Conservation (phyloP, 2,329 filamentous ascomycete genomes). For the Hypoxylon rubiginosum region DNA sequence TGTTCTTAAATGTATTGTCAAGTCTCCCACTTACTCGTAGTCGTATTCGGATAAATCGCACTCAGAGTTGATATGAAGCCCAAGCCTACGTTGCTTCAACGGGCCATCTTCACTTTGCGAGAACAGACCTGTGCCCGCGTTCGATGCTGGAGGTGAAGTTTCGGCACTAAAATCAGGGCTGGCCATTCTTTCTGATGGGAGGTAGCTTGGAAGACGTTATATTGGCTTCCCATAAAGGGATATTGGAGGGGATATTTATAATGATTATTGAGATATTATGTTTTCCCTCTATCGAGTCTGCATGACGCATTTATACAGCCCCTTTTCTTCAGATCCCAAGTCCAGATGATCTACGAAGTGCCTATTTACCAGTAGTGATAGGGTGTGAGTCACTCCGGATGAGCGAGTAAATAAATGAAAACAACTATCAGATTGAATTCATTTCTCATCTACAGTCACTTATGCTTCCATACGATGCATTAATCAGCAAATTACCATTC, state of each 20-base stretch:
- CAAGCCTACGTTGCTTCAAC: conserved; percentile 8
- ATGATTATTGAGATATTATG: background rate
- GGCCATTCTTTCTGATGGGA: background rate
- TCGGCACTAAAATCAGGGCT: background rate
- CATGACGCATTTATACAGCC: background rate
- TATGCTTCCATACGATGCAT: too few relatives aligned
- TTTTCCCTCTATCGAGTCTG: background rate
- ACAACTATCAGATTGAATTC: too few relatives aligned
- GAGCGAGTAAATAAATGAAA: too few relatives aligned
- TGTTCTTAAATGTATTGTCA: background rate
- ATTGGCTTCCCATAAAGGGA: background rate
- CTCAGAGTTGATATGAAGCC: conserved; percentile 17
- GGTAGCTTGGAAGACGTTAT: background rate
- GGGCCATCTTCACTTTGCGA: background rate
- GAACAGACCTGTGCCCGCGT: background rate
- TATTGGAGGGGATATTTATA: background rate
- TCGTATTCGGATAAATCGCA: conserved; percentile 5
- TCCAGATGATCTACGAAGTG: too few relatives aligned
- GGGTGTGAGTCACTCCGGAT: too few relatives aligned
- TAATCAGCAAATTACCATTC: too few relatives aligned
- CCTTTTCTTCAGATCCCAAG: background rate
- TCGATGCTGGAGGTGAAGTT: background rate
- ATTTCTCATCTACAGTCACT: too few relatives aligned
- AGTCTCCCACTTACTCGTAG: conserved; percentile 13
- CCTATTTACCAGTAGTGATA: too few relatives aligned